Evolutionary conservation across 371 early-diverging fungal species (phyloP).

Genomic region (Amoeboaphelidium protococcarum): DNA sequence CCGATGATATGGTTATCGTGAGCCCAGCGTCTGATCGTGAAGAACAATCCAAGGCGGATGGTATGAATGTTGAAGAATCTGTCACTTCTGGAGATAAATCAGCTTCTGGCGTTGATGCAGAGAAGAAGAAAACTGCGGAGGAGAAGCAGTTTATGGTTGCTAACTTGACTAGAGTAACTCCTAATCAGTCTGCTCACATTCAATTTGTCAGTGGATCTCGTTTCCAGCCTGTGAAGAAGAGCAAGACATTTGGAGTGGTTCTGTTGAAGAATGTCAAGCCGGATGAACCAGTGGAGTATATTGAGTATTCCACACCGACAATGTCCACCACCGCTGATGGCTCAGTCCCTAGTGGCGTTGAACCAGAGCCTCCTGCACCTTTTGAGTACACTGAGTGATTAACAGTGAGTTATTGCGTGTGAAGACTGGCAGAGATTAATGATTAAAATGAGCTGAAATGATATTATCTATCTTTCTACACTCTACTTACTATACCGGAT

Average conservation of each 20-base stretch:
- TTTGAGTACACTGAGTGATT: neutral
- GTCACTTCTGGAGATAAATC: neutral
- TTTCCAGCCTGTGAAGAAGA: constrained; percentile 63
- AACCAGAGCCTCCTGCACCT: neutral
- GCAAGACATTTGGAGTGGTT: constrained; percentile 4
- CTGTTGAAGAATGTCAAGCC: constrained; percentile 1
- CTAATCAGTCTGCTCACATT: constrained; percentile 55
- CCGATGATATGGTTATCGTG: constrained; percentile 4
- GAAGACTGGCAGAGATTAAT: too few species aligned
- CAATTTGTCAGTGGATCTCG: constrained; percentile 52
- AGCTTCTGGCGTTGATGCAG: neutral
- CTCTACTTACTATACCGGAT: too few species aligned
- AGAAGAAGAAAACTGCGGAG: constrained; percentile 3
- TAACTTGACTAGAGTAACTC: constrained; percentile 70
- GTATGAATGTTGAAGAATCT: neutral
- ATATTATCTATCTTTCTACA: too few species aligned
- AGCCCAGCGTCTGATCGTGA: constrained; percentile 8
- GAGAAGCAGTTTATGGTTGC: constrained; percentile 14
- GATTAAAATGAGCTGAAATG: too few species aligned
- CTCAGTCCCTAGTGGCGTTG: neutral
- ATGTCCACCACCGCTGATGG: neutral
- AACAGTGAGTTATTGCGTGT: too few species aligned
- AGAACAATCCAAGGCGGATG: constrained; percentile 5
- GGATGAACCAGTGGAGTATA: neutral
- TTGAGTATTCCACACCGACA: constrained; percentile 2